Evolutionary conservation across 805 yeast genomes (phyloP), one percentile per base, ranked within the genome.

Genomic region (Saccharomycopsis sp.): DNA sequence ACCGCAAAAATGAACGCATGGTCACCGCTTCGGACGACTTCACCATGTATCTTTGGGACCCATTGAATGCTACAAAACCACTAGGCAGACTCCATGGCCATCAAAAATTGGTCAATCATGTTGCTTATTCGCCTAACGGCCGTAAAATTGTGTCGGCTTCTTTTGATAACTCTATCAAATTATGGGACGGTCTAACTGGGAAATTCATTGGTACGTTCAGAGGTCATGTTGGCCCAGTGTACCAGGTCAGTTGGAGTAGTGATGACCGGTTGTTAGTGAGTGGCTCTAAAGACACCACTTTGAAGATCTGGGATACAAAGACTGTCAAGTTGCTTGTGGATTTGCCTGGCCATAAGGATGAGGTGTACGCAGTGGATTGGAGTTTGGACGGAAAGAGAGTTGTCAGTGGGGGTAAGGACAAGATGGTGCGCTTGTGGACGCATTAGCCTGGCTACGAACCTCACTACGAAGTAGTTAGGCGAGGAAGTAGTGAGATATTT

Each of bases 31-130:
- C 92, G 69, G 99, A 94, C 69, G 99, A 94, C 73, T 93, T 93
- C 73, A 94, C 99, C 24, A 94, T 94, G 97, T 94, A 87, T 65
- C 73, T 94, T 61, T 94, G 99, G 99, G 96, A 92, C 66, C 98
- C 97, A 19, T 72, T 84, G 54, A 86, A 83, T 69, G 75, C 86
- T 1, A 77, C 79, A 44, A 94, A 92, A 69, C 99, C 99, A 0
- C 71, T 94, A 3, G 85, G 91, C 58, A 81, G 99, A 68, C 87
- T 94, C 94, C 91, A 97, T 1, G 99, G 99, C 25, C 99, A 94
- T 72, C 99, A 94, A 69, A 94, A 94, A 72, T 77, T 93, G 29
- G 98, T 94, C 20, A 94, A 94, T 68, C 97, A 93, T 70, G 99
- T 94, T 12, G 84, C 90, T 14, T 94, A 93, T 68, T 88, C 97